phyloP scores from a whole-genome alignment of 73 alveolate genomes.

The Paramecium caudatum region DNA sequence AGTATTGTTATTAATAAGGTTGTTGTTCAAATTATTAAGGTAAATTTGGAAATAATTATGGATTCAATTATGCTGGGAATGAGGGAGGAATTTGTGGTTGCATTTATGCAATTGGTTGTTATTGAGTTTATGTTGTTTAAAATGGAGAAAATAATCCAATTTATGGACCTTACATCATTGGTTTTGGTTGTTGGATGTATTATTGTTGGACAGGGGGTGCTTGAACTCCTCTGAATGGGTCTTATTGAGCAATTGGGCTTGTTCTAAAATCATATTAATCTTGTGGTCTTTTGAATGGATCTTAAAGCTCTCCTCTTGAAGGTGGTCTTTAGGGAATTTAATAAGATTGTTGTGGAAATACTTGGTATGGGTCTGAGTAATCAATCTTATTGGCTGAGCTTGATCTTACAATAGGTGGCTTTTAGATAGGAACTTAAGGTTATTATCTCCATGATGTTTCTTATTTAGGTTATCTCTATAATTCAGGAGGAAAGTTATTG shows the following conservation, averaged over 20 bases:
- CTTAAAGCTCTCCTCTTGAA: conserved; percentile 24
- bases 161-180: not conserved
- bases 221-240: conserved; percentile 38
- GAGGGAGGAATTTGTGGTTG: not conserved
- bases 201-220: not conserved
- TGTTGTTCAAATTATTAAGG: not conserved
- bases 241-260: not conserved
- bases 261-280: conserved; percentile 2
- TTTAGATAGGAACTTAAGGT: not conserved
- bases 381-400: not conserved
- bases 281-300: conserved; percentile 24
- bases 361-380: not conserved
- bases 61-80: not conserved
- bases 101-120: not conserved
- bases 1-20: not conserved
- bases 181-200: not conserved
- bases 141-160: conserved; percentile 41
- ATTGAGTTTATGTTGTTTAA: not conserved
- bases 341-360: not conserved
- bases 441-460: not conserved
- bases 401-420: not conserved
- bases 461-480: conserved; percentile 20
- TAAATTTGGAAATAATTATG: too few relatives aligned
- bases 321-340: conserved; percentile 10
- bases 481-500: conserved; percentile 20